Conservation (phyloP, 257 asterid genomes). For the Capsicum rhomboideum region DNA sequence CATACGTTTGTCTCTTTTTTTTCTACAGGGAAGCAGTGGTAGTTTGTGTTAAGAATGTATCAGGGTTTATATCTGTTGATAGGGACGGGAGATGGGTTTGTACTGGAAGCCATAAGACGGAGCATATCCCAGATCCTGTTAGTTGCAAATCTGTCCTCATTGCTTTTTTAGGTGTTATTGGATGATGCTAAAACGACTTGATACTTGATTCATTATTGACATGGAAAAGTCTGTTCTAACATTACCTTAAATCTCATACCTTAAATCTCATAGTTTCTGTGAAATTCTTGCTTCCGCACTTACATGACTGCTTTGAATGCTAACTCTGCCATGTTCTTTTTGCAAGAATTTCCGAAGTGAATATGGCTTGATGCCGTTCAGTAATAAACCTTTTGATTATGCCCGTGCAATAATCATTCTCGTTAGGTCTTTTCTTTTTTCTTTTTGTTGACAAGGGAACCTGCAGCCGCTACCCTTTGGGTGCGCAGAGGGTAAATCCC, state of each 20-base stretch:
- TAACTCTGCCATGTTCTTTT: background rate
- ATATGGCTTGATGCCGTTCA: background rate
- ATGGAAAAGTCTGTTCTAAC: background rate
- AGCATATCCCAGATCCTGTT: constrained; percentile 58
- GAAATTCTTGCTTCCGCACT: background rate
- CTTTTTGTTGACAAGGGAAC: background rate
- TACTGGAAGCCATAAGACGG: constrained; percentile 44
- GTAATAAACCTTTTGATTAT: background rate
- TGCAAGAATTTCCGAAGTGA: background rate
- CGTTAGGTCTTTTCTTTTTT: background rate
- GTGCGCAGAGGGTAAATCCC: background rate
- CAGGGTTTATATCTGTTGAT: constrained; percentile 55
- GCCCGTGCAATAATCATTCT: background rate
- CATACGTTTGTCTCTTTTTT: background rate
- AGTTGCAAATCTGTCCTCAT: constrained; percentile 9
- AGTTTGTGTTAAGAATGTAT: constrained; percentile 49
- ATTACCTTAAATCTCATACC: background rate
- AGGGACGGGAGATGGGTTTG: constrained; percentile 70
- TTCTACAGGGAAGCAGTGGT: constrained; percentile 63
- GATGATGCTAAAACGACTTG: background rate
- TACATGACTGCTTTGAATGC: background rate
- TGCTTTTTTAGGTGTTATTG: background rate
- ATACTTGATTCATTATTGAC: background rate
- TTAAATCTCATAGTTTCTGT: background rate
- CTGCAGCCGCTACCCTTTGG: background rate